Evolutionary conservation across 768 basidiomycete species (phyloP), one percentile per base, ranked within the genome.

Genomic region (Russula emetica): DNA sequence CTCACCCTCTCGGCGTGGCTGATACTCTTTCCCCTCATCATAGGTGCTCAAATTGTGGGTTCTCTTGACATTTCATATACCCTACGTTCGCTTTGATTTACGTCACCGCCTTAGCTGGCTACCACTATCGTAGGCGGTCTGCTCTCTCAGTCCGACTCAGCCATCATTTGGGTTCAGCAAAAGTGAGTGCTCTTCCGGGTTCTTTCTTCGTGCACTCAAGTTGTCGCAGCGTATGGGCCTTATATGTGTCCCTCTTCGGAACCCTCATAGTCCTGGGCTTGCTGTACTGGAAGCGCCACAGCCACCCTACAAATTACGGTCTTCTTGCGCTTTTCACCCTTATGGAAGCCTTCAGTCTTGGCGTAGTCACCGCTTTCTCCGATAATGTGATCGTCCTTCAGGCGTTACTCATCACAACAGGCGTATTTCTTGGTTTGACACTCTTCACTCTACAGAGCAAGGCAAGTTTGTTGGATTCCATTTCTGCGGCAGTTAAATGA

Each of bases 371-470:
- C 28, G 89, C 87, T 0, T 92, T 87, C 75, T 86, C 83, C 71
- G 83, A 90, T 70, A 85, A 82, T 61, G 69, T 74, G 22, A 78
- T 95, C 60, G 88, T 98, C 28, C 75, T 98, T 42, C 92, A 97
- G 74, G 96, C 96, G 1, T 73, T 98, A 83, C 75, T 96, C 58
- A 93, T 98, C 70, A 97, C 95, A 0, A 77, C 91, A 3, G 94
- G 94, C 16, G 87, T 98, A 51, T 98, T 99, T 82, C 75, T 93
- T 45, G 97, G 95, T 7, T 76, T 99, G 66, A 98, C 95, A 0
- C 74, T 98, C 58, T 98, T 97, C 79, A 98, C 97, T 0, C 79
- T 97, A 73, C 94, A 96, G 74, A 92, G 90, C 62, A 96, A 96
- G 81, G 90, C 89, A 66, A 22, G 79, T 59, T 14, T n/a, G 11